Evolutionary conservation across 768 basidiomycete genomes (phyloP).

Genomic region (Cyathus striatus): DNA sequence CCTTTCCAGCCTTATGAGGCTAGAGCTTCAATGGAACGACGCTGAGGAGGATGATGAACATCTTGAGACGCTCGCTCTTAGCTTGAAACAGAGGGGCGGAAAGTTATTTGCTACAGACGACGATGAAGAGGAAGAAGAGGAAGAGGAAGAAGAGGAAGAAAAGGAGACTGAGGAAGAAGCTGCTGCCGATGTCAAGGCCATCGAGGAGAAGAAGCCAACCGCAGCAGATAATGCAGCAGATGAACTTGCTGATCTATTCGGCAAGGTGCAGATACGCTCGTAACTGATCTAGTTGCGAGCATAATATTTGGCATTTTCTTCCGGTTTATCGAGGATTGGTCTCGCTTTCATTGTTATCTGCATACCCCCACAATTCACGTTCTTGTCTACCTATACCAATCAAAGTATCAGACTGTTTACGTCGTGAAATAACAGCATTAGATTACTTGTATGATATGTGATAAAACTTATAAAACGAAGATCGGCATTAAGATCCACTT

Average conservation of each 20-base stretch:
- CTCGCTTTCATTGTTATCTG: too few species aligned
- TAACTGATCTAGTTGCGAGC: too few species aligned
- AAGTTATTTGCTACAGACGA: slow-evolving; percentile 67
- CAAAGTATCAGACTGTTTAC: too few species aligned
- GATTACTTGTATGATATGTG: too few species aligned
- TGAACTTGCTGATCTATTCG: slow-evolving; percentile 61
- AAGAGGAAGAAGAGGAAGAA: slow-evolving; percentile 48
- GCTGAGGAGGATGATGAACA: slow-evolving; percentile 71
- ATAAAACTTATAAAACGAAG: too few species aligned
- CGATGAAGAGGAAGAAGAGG: slow-evolving; percentile 76
- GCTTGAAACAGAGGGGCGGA: slow-evolving; percentile 62
- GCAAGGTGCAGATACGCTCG: slow-evolving; percentile 51
- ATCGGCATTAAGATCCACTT: too few species aligned
- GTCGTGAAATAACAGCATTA: too few species aligned
- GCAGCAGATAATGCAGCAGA: slow-evolving; percentile 33
- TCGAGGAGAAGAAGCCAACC: slow-evolving; percentile 12
- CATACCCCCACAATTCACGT: too few species aligned
- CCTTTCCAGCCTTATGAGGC: slow-evolving; percentile 49
- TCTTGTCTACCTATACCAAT: too few species aligned
- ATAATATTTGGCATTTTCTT: too few species aligned
- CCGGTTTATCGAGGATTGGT: too few species aligned
- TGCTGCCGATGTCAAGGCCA: background rate
- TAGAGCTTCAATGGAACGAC: slow-evolving; percentile 93
- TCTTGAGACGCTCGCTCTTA: slow-evolving; percentile 45
- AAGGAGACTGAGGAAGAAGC: slow-evolving; percentile 31